Base-by-base conservation (phyloP, 495 filamentous ascomycete species). In the Xeromyces bisporus region DNA sequence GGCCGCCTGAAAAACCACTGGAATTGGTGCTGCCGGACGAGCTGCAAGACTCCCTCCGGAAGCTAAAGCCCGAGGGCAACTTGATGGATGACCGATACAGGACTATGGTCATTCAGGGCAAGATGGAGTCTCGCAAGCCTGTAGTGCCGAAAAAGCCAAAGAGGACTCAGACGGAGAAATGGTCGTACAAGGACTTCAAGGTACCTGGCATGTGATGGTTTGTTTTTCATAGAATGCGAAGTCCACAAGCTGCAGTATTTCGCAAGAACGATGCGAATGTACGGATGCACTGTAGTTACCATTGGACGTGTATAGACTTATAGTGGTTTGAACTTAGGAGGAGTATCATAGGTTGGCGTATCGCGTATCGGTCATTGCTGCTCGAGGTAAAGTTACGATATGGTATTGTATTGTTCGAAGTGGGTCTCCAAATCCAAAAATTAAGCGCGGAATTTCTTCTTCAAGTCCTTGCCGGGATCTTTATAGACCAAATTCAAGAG, bases 1-100 rank as follows among this genome's bases (percentile, higher is more conserved):
- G 70, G 39, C 47, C 86, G 9, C 84, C 85, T 0, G 73, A 85
- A 42, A 76, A 77, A 40, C 70, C 73, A 4, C 60, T 94, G 26
- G 89, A 97, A 46, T 55, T 97, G 26, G 83, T 93, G 3, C 65
- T 97, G 16, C 82, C 84, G 2, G 87, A 94, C 42, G 89, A 97
- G 52, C 64, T 97, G 25, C 78, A 87, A 45, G 89, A 97, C 35
- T 93, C 83, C 3, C 58, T 97, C 18, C 66, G 89, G 29, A 56
- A 77, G 9, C 63, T 97, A 31, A 94, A 92, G 57, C 89, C 89
- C 1, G 87, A 97, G 53, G 89, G 89, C 11, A 92, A 93, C 43
- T 58, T 94, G 23, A 61, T 96, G 42, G 80, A 82, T 40, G 89
- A 97, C 41, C 67, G 89, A 16, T 94, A 91, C 61, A 67, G 91